Evolutionary conservation across 202 grass and related monocot species (phyloP).

Genomic region (Carex sylvatica): DNA sequence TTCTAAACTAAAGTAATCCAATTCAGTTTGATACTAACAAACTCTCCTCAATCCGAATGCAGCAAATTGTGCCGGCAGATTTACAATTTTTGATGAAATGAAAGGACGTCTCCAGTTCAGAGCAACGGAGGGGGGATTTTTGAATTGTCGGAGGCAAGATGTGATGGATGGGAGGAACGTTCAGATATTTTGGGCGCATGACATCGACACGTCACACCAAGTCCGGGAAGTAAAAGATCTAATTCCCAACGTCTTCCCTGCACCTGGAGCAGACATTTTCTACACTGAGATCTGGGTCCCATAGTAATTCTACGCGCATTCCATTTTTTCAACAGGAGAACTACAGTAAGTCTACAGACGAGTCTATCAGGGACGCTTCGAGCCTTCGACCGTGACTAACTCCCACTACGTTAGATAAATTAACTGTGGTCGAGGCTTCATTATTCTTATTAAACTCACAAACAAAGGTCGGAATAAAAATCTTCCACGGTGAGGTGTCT

Average conservation of each 20-base stretch:
- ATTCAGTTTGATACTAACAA: not conserved
- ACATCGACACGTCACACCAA: not conserved
- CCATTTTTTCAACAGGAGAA: not conserved
- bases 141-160: not conserved
- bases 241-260: not conserved
- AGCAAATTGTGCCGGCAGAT: not conserved
- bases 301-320: not conserved
- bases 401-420: too few relatives aligned
- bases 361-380: not conserved
- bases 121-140: not conserved
- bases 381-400: not conserved
- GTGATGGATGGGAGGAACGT: not conserved
- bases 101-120: not conserved
- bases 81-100: not conserved
- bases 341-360: not conserved
- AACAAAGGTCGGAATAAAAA: not conserved
- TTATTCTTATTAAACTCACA: not conserved
- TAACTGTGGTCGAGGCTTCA: not conserved
- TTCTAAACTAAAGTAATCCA: not conserved
- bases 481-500: not conserved
- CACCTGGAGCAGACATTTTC: not conserved
- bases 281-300: not conserved
- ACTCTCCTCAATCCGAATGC: not conserved
- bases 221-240: not conserved
- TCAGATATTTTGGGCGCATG: conserved; percentile 13